phyloP scores from a whole-genome alignment of 495 filamentous ascomycete genomes.

The Penicillium samsonianum region DNA sequence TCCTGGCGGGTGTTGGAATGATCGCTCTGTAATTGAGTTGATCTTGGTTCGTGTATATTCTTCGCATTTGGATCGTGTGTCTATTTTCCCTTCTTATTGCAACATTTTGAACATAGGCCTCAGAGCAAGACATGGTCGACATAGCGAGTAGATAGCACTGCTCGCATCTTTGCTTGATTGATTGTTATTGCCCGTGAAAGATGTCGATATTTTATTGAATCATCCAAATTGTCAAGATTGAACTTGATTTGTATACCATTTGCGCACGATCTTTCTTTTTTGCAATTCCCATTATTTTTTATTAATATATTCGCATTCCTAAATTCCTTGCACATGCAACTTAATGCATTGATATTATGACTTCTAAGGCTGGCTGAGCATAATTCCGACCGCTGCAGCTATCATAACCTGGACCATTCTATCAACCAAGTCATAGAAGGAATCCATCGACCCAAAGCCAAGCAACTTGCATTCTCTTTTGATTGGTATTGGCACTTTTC shows the following conservation, averaged over 20 bases:
- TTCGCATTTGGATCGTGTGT: neutral
- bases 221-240: neutral
- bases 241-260: neutral
- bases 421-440: no score
- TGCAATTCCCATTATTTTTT: neutral
- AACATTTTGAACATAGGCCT: neutral
- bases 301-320: no score
- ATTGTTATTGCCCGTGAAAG: neutral
- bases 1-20: slow-evolving; percentile 71
- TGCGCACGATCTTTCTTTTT: neutral
- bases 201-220: neutral
- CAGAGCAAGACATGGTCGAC: neutral
- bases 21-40: slow-evolving; percentile 59
- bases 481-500: no score
- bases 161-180: neutral
- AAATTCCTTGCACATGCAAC: no score
- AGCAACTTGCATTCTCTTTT: no score
- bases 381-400: no score
- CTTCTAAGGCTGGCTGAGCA: no score
- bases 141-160: neutral
- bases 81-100: neutral
- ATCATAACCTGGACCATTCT: no score
- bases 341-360: no score
- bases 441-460: no score
- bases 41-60: neutral